Evolutionary conservation across 768 basidiomycete species (phyloP).

Genomic region (Russula sp.): DNA sequence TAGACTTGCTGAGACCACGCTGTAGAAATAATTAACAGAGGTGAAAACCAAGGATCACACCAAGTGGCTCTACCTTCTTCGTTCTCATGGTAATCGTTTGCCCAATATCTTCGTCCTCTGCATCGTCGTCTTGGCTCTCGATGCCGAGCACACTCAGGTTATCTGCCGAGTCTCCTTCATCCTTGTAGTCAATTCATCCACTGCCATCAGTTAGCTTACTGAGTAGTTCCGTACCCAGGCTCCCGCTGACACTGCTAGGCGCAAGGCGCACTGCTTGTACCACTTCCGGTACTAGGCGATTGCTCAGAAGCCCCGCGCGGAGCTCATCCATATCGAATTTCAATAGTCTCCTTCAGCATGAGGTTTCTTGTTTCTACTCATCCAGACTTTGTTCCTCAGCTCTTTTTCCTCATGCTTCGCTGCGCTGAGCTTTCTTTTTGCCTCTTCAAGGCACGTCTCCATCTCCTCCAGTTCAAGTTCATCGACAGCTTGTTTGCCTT

Average conservation of each 20-base stretch:
- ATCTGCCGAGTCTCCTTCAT: slow-evolving; percentile 32
- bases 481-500: slow-evolving; percentile 62
- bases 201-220: slow-evolving; percentile 48
- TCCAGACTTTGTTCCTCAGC: slow-evolving; percentile 76
- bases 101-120: slow-evolving; percentile 67
- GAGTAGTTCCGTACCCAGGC: slow-evolving; percentile 63
- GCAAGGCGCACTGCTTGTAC: slow-evolving; percentile 48
- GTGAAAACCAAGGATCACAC: background rate
- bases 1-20: slow-evolving; percentile 49
- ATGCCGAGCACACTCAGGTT: slow-evolving; percentile 31
- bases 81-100: slow-evolving; percentile 86
- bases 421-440: slow-evolving; percentile 63
- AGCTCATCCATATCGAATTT: slow-evolving; percentile 92
- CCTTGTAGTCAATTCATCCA: slow-evolving; percentile 34
- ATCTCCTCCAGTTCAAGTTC: slow-evolving; percentile 80
- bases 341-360: slow-evolving; percentile 93
- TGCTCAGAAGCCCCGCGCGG: slow-evolving; percentile 41
- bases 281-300: slow-evolving; percentile 30
- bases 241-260: slow-evolving; percentile 58
- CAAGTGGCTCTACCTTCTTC: slow-evolving; percentile 47
- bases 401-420: slow-evolving; percentile 93
- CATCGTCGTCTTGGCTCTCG: slow-evolving; percentile 41
- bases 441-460: slow-evolving; percentile 69
- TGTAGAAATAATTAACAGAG: background rate
- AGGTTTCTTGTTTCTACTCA: slow-evolving; percentile 94